Evolutionary conservation across 2,329 filamentous ascomycete genomes (phyloP).

Genomic region (Xylaria sp.): DNA sequence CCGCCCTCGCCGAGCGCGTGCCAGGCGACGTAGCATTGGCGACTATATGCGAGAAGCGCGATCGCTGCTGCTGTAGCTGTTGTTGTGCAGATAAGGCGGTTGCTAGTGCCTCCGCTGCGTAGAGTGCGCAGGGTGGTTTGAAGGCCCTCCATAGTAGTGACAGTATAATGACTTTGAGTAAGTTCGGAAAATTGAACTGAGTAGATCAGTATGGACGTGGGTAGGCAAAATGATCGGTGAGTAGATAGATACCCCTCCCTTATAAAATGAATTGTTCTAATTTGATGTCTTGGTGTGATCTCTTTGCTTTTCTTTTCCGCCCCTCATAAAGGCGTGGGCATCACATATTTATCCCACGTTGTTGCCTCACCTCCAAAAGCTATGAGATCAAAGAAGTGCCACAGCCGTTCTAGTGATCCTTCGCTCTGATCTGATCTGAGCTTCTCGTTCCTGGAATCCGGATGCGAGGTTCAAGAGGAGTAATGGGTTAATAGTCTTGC

Average conservation of each 20-base stretch:
- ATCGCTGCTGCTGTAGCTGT: constrained; percentile 6
- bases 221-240: background rate
- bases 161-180: too few species aligned
- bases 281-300: too few species aligned
- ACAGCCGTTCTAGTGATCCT: background rate
- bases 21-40: constrained; percentile 47
- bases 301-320: too few species aligned
- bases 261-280: too few species aligned
- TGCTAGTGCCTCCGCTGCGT: background rate
- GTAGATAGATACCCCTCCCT: background rate
- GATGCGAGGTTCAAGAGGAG: background rate
- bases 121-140: background rate
- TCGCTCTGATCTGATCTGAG: background rate
- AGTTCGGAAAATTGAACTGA: too few species aligned
- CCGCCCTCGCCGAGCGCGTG: constrained; percentile 52
- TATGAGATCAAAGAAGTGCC: background rate
- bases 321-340: background rate
- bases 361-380: too few species aligned
- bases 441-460: background rate
- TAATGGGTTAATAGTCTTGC: background rate
- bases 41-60: constrained; percentile 31
- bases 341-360: background rate
- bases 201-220: too few species aligned
- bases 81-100: constrained; percentile 1
- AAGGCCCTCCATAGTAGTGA: constrained; percentile 8